A percentile compares a stretch with the other conserved stretches of the same genome.
phyloP scores from a whole-genome alignment of 495 filamentous ascomycete species.

The Penicillium cataractarum region DNA sequence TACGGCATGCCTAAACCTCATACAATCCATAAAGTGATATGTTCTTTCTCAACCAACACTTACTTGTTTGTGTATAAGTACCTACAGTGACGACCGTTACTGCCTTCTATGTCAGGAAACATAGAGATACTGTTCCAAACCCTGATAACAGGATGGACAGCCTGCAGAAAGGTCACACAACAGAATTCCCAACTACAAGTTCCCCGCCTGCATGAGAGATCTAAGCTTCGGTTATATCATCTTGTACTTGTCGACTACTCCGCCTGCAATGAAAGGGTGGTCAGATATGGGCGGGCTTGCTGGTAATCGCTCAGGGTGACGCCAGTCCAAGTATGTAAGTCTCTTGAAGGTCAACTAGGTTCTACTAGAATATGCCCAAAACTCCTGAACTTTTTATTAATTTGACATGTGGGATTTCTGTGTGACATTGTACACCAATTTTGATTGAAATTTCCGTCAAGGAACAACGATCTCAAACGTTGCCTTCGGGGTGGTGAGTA shows the following conservation, averaged over 20 bases:
- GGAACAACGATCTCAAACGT: slow-evolving; percentile 5
- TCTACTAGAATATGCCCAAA: neutral
- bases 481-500: slow-evolving; percentile 5
- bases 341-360: neutral
- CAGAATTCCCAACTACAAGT: neutral
- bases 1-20: no score
- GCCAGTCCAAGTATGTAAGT: neutral
- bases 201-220: neutral
- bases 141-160: neutral
- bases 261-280: neutral
- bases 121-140: neutral
- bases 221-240: neutral
- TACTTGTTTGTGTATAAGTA: no score
- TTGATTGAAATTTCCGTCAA: neutral
- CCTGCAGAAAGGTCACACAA: neutral
- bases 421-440: neutral
- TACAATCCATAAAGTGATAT: no score
- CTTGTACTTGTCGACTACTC: neutral
- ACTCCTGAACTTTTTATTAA: neutral
- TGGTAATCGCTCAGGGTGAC: neutral
- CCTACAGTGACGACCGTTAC: neutral
- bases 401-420: slow-evolving; percentile 1
- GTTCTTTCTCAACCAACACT: no score
- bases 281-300: neutral
- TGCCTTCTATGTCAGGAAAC: neutral